Conservation (phyloP, 805 yeast species). For the Maudiozyma bulderi region DNA sequence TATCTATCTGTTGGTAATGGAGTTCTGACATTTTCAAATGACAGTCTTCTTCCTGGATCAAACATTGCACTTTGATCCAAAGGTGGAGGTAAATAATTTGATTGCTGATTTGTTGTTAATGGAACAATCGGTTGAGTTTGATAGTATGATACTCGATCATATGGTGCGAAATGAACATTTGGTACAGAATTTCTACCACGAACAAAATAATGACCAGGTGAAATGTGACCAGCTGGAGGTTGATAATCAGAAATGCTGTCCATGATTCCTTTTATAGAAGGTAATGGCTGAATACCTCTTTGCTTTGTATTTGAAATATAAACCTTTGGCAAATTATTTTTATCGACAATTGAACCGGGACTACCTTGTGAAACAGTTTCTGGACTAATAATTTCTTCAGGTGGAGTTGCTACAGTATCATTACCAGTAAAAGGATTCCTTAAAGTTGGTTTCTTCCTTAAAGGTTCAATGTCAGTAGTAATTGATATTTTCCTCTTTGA, state of each 20-base stretch:
- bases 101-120: neutral
- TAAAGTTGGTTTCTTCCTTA: neutral
- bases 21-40: neutral
- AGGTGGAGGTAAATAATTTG: neutral
- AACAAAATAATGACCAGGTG: neutral
- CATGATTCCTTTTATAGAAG: slow-evolving; percentile 3
- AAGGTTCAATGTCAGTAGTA: neutral
- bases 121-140: neutral
- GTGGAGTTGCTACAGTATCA: neutral
- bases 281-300: slow-evolving; percentile 1
- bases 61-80: neutral
- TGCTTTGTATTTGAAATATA: neutral
- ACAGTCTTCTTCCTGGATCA: neutral
- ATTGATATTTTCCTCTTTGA: neutral
- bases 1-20: neutral
- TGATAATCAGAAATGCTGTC: neutral
- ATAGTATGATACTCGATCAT: neutral
- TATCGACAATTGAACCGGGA: neutral
- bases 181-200: neutral
- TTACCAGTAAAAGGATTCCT: neutral
- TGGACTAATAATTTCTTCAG: neutral
- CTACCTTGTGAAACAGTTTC: neutral
- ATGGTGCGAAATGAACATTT: neutral
- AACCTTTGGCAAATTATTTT: neutral
- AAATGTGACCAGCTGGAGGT: neutral